phyloP scores from a whole-genome alignment of 179 eudicot genomes.

The Silene noctiflora region DNA sequence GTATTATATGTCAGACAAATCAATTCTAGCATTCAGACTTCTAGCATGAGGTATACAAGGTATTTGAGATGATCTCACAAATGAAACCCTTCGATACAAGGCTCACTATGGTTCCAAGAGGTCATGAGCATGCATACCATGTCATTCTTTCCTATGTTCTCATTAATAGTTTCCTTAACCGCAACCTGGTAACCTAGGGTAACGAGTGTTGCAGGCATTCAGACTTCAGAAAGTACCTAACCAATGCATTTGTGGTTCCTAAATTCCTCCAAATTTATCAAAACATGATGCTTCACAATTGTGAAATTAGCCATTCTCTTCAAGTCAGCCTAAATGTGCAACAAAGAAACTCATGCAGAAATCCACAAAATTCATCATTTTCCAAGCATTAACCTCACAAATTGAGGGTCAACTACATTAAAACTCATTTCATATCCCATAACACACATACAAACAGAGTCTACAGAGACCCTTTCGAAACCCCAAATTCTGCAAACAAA shows the following conservation, averaged over 20 bases:
- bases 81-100: too few species aligned
- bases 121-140: neutral
- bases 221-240: neutral
- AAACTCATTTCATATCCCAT: neutral
- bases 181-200: too few species aligned
- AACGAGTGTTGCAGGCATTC: neutral
- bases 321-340: neutral
- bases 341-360: neutral
- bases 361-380: neutral
- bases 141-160: slow-evolving; percentile 2
- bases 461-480: neutral
- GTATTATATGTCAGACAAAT: too few species aligned
- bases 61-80: too few species aligned
- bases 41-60: too few species aligned
- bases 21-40: too few species aligned
- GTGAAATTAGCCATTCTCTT: neutral
- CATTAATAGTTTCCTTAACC: neutral
- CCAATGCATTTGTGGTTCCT: neutral
- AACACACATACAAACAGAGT: neutral
- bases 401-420: neutral
- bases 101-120: neutral
- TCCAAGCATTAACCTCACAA: neutral
- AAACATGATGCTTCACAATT: neutral
- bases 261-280: neutral
- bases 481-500: neutral